phyloP scores from a whole-genome alignment of 2,329 filamentous ascomycete species.

The Pseudocercospora cruenta region DNA sequence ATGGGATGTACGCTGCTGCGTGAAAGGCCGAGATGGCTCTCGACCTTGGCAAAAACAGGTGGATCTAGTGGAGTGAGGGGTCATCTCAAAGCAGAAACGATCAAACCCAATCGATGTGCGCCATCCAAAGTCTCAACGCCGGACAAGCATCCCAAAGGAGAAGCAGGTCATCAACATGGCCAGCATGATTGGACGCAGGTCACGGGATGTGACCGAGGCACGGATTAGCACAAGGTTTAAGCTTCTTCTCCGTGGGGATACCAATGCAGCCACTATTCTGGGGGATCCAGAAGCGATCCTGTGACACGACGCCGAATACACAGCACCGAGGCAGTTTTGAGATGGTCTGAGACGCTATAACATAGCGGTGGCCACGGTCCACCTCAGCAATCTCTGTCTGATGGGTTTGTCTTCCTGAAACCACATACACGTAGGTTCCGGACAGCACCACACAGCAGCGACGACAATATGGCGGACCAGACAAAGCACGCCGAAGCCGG shows the following conservation, averaged over 20 bases:
- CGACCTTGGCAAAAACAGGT: neutral
- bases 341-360: constrained; percentile 11
- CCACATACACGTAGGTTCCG: neutral
- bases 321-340: constrained; percentile 20
- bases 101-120: constrained; percentile 10
- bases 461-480: constrained; percentile 7
- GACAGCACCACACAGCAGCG: neutral
- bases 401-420: neutral
- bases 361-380: constrained; percentile 3
- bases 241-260: constrained; percentile 15
- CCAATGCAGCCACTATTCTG: constrained; percentile 14
- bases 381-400: neutral
- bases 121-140: constrained; percentile 6
- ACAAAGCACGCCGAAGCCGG: constrained; percentile 19
- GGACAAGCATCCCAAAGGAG: constrained; percentile 6
- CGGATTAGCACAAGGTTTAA: constrained; percentile 9
- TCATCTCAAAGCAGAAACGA: neutral
- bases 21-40: constrained; percentile 7
- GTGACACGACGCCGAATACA: constrained; percentile 7
- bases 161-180: neutral
- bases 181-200: constrained; percentile 8
- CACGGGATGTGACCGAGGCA: constrained; percentile 7
- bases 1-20: constrained; percentile 4
- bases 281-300: constrained; percentile 7
- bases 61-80: constrained; percentile 5